These are phyloP conservation scores for Vickermania ingenoplastis DNA, from an alignment of 208 protist genomes.

Conservation along the genomic window DNA sequence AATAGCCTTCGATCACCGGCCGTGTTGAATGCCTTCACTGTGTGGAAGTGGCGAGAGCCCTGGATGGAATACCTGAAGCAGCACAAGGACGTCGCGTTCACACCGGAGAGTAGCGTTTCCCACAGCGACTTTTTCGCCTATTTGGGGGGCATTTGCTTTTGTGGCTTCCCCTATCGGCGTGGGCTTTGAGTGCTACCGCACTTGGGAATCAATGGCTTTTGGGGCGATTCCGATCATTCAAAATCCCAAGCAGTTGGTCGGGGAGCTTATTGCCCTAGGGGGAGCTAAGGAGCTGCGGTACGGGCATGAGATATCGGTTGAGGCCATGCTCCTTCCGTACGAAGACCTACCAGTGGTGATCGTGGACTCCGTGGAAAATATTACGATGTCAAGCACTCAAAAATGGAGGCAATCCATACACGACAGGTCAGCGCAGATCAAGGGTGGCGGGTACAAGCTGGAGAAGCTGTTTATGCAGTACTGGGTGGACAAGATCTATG, in stretches of 20 bases:
- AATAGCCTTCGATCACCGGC: neutral
- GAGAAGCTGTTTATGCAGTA: neutral
- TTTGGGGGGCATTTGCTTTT: neutral
- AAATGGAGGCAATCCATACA: neutral
- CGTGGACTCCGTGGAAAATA: neutral
- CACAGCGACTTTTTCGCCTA: neutral
- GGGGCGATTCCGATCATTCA: neutral
- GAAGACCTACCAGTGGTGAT: neutral
- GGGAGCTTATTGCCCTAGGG: neutral
- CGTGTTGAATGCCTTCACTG: neutral
- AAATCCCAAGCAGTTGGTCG: neutral
- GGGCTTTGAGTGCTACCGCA: neutral
- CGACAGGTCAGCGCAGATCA: neutral
- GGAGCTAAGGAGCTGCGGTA: neutral
- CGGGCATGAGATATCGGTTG: neutral
- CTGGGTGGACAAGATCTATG: conserved; percentile 1
- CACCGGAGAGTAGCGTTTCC: too few relatives aligned
- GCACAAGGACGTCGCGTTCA: too few relatives aligned
- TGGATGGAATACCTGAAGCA: neutral
- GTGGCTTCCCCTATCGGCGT: neutral
- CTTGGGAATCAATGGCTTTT: neutral
- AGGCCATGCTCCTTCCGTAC: neutral
- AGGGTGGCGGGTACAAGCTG: neutral
- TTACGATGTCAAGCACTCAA: neutral
- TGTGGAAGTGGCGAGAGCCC: neutral